Conservation (phyloP, 805 yeast genomes). For the Ogataea dorogensis region DNA sequence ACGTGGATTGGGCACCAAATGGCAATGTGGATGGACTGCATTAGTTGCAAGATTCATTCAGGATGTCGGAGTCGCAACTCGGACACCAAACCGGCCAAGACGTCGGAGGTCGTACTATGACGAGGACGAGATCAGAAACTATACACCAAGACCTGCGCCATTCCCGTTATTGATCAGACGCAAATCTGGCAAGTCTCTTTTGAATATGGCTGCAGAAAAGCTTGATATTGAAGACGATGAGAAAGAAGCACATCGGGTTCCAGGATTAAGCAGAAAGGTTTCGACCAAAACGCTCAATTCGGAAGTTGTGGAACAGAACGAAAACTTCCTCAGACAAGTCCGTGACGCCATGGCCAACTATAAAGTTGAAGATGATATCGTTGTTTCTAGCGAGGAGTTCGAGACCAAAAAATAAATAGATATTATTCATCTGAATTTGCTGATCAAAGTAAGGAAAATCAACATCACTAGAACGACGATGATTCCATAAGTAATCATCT, state of each 20-base stretch:
- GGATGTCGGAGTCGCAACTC: conserved; percentile 75
- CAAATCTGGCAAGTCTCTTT: conserved; percentile 69
- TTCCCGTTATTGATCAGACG: conserved; percentile 49
- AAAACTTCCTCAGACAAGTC: conserved; percentile 40
- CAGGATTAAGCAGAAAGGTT: conserved; percentile 33
- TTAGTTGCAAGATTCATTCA: conserved; percentile 89
- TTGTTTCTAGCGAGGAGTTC: conserved; percentile 54
- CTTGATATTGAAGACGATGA: conserved; percentile 70
- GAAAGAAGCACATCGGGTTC: conserved; percentile 31
- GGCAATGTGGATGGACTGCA: conserved; percentile 97
- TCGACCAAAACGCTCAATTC: conserved; percentile 31
- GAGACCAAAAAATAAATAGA: conserved; percentile 41
- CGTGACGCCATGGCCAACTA: conserved; percentile 41
- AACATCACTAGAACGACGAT: conserved; percentile 82
- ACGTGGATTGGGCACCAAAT: conserved; percentile 88
- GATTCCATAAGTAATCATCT: conserved; percentile 85
- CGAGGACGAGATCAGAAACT: conserved; percentile 39
- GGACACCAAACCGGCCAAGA: conserved; percentile 42
- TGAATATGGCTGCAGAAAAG: conserved; percentile 64
- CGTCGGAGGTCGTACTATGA: conserved; percentile 29
- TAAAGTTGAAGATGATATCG: conserved; percentile 37
- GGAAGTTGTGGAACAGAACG: conserved; percentile 20
- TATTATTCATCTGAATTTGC: conserved; percentile 63
- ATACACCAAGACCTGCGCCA: conserved; percentile 43
- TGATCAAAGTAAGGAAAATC: conserved; percentile 77